Evolutionary conservation across 768 basidiomycete species (phyloP).

Genomic region (Zangia roseola): DNA sequence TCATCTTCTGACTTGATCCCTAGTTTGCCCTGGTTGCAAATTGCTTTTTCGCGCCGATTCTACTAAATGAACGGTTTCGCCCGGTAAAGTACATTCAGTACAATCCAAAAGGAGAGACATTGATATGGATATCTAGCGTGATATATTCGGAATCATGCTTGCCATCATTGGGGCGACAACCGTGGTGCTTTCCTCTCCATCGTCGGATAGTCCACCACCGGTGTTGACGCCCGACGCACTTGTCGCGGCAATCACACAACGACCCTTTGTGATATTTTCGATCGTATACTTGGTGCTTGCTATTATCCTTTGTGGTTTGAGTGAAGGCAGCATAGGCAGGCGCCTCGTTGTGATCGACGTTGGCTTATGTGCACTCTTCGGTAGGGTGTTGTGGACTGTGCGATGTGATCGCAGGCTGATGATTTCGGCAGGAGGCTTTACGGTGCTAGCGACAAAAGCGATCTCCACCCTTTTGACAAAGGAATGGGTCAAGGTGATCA

Average conservation of each 20-base stretch:
- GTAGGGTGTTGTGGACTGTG: constrained; percentile 34
- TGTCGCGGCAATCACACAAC: constrained; percentile 64
- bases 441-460: constrained; percentile 92
- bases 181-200: constrained; percentile 81
- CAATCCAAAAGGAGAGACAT: constrained; percentile 2
- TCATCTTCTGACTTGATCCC: neutral
- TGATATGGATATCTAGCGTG: constrained; percentile 48
- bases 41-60: constrained; percentile 87
- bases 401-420: constrained; percentile 1
- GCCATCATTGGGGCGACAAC: constrained; percentile 89
- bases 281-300: constrained; percentile 57
- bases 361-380: constrained; percentile 83
- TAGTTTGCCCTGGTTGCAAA: constrained; percentile 94
- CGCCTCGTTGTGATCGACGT: constrained; percentile 82
- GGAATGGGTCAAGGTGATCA: constrained; percentile 74
- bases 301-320: constrained; percentile 61
- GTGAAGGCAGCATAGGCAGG: constrained; percentile 60
- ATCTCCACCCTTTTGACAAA: constrained; percentile 81
- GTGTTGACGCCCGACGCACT: constrained; percentile 66
- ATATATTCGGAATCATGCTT: constrained; percentile 74
- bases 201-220: constrained; percentile 56
- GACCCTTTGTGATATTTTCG: constrained; percentile 75
- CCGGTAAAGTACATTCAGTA: constrained; percentile 44
- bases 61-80: constrained; percentile 81
- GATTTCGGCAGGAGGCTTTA: constrained; percentile 71